A percentile compares a stretch with the other conserved stretches of the same genome.
Evolutionary conservation across 2,329 filamentous ascomycete species (phyloP).

Genomic region (Fusarium euwallaceae): DNA sequence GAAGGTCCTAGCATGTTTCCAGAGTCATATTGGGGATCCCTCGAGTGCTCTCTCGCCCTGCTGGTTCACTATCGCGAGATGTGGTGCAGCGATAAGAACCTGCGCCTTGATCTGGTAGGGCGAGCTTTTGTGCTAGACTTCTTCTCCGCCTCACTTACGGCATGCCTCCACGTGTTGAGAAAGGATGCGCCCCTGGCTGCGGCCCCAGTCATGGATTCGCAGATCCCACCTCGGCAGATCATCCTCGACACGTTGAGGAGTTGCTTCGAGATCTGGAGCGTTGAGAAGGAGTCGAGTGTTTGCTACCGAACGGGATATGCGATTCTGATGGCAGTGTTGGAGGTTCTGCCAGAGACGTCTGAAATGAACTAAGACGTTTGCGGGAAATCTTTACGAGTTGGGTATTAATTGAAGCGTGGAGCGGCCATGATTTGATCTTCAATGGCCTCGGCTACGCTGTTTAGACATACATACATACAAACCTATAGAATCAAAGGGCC

Average conservation of each 20-base stretch:
- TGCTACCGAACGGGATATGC: slow-evolving; percentile 53
- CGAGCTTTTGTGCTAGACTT: slow-evolving; percentile 53
- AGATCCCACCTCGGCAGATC: slow-evolving; percentile 52
- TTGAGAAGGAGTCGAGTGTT: slow-evolving; percentile 52
- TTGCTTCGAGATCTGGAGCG: slow-evolving; percentile 54
- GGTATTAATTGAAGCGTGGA: background rate
- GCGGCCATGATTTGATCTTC: background rate
- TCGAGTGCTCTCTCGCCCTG: slow-evolving; percentile 54
- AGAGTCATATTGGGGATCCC: slow-evolving; percentile 54
- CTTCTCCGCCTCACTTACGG: slow-evolving; percentile 53
- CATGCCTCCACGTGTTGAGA: slow-evolving; percentile 52
- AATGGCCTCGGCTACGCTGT: background rate
- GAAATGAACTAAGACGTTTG: background rate
- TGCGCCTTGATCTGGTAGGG: slow-evolving; percentile 50
- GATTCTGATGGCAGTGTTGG: slow-evolving; percentile 47
- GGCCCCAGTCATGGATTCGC: slow-evolving; percentile 43
- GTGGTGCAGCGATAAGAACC: slow-evolving; percentile 46
- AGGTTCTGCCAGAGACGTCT: slow-evolving; percentile 40
- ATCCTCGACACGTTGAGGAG: slow-evolving; percentile 52
- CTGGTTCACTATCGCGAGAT: slow-evolving; percentile 54
- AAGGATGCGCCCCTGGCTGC: slow-evolving; percentile 51
- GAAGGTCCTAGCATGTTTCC: slow-evolving; percentile 51
- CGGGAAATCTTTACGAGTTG: background rate
- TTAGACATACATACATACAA: background rate
- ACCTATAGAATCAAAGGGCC: background rate